Evolutionary conservation across 2,329 filamentous ascomycete genomes (phyloP), one percentile per base, ranked within the genome.

Genomic region (Aspergillus oerlinghausenensis): DNA sequence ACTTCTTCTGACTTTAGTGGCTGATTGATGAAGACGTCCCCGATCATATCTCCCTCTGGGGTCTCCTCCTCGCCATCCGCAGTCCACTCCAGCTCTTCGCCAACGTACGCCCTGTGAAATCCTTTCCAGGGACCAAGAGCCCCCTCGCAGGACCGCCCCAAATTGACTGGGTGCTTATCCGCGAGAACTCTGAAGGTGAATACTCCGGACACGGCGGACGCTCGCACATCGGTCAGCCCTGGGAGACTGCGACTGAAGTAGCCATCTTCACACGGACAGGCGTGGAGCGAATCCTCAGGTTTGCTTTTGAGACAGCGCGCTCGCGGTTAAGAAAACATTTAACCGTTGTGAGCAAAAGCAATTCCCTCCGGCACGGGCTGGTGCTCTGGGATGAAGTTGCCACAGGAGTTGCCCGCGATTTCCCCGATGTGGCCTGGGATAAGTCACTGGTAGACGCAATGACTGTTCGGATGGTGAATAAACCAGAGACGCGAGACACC

Each of bases 401-500:
- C 0, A 64, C 65, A 0, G 72, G 76, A 45, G 76, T 82, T 0
- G 70, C 77, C 0, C 74, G 73, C 55, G 76, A 81, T 1, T 83
- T 80, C 58, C 76, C 77, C 0, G 79, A 82, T 58, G 80, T 83
- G 1, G 70, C 70, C 21, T 75, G 75, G 63, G 80, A 83, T 58
- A 83, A 82, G 66, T 82, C 82, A 79, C 71, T 82, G 10, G 81
- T 84, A 1, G 81, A 83, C 65, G 81, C 81, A 1, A 83, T 83
- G 79, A 83, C 80, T 3, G 77, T 78, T 43, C 71, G 80, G 11
- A 82, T 82, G 80, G 79, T 82, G 1, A 61, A 77, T 17, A 76
- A 80, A 49, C 80, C 80, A 0, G 68, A 78, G 49, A 76, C 73
- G 0, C 55, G 83, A 8, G 80, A 83, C 21, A 21, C 21, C 21